These are phyloP conservation scores for Ophiorrhiza pumila DNA, from an alignment of 257 asterid genomes.

Conservation along the genomic window DNA sequence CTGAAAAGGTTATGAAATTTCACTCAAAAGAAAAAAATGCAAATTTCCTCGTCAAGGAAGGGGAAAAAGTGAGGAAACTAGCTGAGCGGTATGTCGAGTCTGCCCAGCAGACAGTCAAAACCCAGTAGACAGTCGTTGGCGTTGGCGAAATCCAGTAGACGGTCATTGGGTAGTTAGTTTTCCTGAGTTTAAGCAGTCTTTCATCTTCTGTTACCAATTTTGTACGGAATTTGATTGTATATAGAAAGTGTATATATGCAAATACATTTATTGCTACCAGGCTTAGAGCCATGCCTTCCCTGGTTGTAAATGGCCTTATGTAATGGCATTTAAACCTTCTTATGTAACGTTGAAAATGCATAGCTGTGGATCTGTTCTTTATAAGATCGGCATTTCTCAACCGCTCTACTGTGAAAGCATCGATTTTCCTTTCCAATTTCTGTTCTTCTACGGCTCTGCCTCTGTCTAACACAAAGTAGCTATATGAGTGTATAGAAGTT, in stretches of 20 bases:
- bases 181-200: background rate
- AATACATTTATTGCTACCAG: background rate
- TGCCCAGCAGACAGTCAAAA: slow-evolving; percentile 51
- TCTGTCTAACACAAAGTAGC: too few species aligned
- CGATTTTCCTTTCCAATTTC: background rate
- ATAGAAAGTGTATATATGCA: slow-evolving; percentile 3
- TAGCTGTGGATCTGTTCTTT: background rate
- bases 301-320: background rate
- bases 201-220: background rate
- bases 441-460: too few species aligned
- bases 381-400: background rate
- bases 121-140: slow-evolving; percentile 21
- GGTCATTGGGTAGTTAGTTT: slow-evolving; percentile 2
- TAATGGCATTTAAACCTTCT: background rate
- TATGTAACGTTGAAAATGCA: background rate
- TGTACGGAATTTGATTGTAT: background rate
- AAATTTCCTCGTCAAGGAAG: slow-evolving; percentile 92
- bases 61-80: slow-evolving; percentile 90
- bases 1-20: slow-evolving; percentile 93
- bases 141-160: slow-evolving; percentile 23
- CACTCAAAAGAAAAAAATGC: slow-evolving; percentile 85
- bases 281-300: background rate
- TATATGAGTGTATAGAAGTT: too few species aligned
- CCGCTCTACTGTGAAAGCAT: too few species aligned
- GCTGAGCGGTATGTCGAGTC: slow-evolving; percentile 88